phyloP scores from a whole-genome alignment of 805 yeast species.

The Maudiozyma barnettii region DNA sequence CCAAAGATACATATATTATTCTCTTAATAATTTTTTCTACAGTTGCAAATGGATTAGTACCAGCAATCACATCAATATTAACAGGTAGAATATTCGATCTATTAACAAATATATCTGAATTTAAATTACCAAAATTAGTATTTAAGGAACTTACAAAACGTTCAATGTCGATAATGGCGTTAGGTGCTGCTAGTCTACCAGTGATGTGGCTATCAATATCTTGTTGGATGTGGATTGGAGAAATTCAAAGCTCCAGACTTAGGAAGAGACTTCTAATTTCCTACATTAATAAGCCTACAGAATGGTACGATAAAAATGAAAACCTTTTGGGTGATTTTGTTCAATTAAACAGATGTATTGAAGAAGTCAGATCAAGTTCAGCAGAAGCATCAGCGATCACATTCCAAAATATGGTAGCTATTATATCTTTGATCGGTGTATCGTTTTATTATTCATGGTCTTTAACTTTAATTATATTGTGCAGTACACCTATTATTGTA shows the following conservation, averaged over 20 bases:
- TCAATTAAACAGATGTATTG: slow-evolving; percentile 62
- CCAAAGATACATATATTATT: slow-evolving; percentile 20
- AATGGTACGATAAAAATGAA: slow-evolving; percentile 55
- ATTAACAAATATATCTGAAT: slow-evolving; percentile 19
- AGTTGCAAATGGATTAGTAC: slow-evolving; percentile 42
- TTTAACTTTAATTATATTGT: slow-evolving; percentile 66
- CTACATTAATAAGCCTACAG: slow-evolving; percentile 36
- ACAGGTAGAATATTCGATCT: slow-evolving; percentile 55
- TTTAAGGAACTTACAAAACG: slow-evolving; percentile 34
- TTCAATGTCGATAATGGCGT: slow-evolving; percentile 34
- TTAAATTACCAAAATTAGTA: slow-evolving; percentile 35
- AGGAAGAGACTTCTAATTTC: slow-evolving; percentile 38
- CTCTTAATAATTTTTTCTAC: slow-evolving; percentile 33
- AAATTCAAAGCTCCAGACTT: slow-evolving; percentile 51
- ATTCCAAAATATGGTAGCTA: slow-evolving; percentile 43
- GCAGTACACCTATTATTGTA: slow-evolving; percentile 61
- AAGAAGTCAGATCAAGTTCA: slow-evolving; percentile 58
- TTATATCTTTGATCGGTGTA: slow-evolving; percentile 46
- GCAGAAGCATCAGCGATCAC: slow-evolving; percentile 58
- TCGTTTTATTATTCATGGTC: slow-evolving; percentile 80
- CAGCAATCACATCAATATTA: slow-evolving; percentile 53
- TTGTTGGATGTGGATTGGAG: slow-evolving; percentile 65
- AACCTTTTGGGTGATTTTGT: slow-evolving; percentile 54
- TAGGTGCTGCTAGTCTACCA: slow-evolving; percentile 40
- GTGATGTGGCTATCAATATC: slow-evolving; percentile 46